These are phyloP conservation scores for Alternaria ethzedia DNA, from an alignment of 2,329 filamentous ascomycete genomes.

Conservation along the genomic window DNA sequence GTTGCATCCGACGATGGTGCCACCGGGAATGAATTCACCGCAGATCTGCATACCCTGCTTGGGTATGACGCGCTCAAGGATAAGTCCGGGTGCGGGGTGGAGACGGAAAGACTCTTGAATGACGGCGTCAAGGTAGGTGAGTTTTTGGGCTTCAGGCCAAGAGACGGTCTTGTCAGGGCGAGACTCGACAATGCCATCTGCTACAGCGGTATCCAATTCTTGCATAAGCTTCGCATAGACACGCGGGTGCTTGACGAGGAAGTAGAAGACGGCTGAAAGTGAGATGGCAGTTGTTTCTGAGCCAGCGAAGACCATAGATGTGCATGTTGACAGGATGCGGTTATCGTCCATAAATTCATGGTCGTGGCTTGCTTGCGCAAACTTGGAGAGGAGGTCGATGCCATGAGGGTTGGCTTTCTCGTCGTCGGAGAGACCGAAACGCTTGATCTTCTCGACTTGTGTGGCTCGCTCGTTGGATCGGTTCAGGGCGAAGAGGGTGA, in stretches of 20 bases:
- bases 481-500: conserved; percentile 72
- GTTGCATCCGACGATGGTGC: conserved; percentile 76
- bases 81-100: conserved; percentile 75
- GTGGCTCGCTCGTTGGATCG: conserved; percentile 70
- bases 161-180: conserved; percentile 65
- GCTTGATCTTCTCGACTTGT: conserved; percentile 58
- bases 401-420: conserved; percentile 40
- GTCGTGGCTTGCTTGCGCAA: conserved; percentile 70
- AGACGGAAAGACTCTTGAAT: conserved; percentile 80
- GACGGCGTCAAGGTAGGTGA: conserved; percentile 78
- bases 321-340: conserved; percentile 72
- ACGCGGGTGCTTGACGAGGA: conserved; percentile 68
- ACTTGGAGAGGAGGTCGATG: conserved; percentile 73
- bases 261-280: conserved; percentile 75
- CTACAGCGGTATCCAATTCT: conserved; percentile 68
- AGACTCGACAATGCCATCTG: conserved; percentile 54
- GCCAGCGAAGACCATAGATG: conserved; percentile 75
- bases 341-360: conserved; percentile 75
- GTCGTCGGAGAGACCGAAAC: conserved; percentile 48
- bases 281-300: conserved; percentile 82
- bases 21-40: conserved; percentile 68
- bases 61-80: conserved; percentile 76
- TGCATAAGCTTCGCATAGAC: conserved; percentile 62
- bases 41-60: conserved; percentile 67
- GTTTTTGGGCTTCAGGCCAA: conserved; percentile 71